These are phyloP conservation scores for Drechslerella dactyloides DNA, from an alignment of 2,329 filamentous ascomycete species.

Conservation along the genomic window DNA sequence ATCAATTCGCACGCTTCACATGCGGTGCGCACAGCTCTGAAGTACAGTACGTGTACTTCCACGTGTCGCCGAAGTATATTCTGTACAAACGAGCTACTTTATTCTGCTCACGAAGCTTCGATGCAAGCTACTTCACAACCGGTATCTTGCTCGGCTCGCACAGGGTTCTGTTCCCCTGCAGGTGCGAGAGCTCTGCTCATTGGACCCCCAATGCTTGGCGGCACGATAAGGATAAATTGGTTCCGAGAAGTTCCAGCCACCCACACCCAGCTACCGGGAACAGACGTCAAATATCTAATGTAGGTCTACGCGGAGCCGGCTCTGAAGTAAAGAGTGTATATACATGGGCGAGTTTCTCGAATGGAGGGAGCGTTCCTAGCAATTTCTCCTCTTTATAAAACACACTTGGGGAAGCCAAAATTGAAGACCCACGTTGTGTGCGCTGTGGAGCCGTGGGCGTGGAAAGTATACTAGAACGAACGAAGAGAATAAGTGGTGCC, in stretches of 20 bases:
- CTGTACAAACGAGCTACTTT: not conserved
- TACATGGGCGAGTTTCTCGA: no score
- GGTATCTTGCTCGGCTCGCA: not conserved
- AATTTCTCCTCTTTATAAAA: no score
- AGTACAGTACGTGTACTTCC: not conserved
- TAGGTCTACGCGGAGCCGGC: not conserved
- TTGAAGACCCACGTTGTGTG: no score
- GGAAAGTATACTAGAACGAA: not conserved
- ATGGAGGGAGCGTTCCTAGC: no score
- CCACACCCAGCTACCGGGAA: not conserved
- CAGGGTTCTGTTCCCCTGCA: not conserved
- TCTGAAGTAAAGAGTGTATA: no score
- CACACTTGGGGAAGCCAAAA: no score
- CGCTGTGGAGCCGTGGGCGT: no score
- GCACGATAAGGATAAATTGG: conserved; percentile 4
- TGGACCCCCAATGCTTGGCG: not conserved
- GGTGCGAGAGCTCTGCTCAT: not conserved
- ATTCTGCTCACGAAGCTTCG: not conserved
- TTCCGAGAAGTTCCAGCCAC: not conserved
- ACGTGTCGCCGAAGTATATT: not conserved
- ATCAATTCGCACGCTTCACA: not conserved
- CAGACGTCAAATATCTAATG: not conserved
- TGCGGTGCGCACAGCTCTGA: not conserved
- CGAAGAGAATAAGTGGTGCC: not conserved
- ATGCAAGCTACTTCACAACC: not conserved